These are phyloP conservation scores for Chrysosporium queenslandicum DNA, from an alignment of 2,329 filamentous ascomycete genomes.

Conservation along the genomic window DNA sequence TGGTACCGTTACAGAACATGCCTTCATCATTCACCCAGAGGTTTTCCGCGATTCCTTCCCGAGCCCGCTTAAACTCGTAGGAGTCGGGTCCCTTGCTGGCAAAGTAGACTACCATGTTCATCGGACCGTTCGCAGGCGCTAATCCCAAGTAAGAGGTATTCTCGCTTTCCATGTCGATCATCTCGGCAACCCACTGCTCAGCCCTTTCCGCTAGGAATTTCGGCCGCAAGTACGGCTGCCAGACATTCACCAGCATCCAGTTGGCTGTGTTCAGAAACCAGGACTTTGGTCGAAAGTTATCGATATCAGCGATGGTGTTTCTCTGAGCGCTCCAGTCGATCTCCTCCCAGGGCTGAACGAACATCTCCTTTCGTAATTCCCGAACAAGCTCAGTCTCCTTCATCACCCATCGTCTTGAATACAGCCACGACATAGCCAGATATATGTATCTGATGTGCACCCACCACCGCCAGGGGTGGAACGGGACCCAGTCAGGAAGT, in stretches of 20 bases:
- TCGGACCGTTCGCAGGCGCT: not conserved
- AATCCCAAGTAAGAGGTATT: not conserved
- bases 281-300: not conserved
- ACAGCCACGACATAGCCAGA: constrained; percentile 5
- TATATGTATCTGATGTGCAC: constrained; percentile 7
- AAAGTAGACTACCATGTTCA: constrained; percentile 4
- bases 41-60: not conserved
- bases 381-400: not conserved
- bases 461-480: constrained; percentile 11
- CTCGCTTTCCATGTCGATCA: constrained; percentile 4
- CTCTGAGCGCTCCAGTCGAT: constrained; percentile 9
- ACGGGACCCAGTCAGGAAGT: not conserved
- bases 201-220: not conserved
- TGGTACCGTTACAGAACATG: constrained; percentile 5
- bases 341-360: constrained; percentile 2
- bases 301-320: not conserved
- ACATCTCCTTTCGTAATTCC: constrained; percentile 10
- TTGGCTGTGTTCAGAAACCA: not conserved
- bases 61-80: not conserved
- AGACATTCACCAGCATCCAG: not conserved
- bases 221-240: not conserved
- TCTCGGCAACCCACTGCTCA: not conserved
- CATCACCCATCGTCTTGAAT: not conserved
- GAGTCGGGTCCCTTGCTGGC: not conserved
- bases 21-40: constrained; percentile 2